These are phyloP conservation scores for Naganishia antarctica DNA, from an alignment of 768 basidiomycete species.

Conservation along the genomic window DNA sequence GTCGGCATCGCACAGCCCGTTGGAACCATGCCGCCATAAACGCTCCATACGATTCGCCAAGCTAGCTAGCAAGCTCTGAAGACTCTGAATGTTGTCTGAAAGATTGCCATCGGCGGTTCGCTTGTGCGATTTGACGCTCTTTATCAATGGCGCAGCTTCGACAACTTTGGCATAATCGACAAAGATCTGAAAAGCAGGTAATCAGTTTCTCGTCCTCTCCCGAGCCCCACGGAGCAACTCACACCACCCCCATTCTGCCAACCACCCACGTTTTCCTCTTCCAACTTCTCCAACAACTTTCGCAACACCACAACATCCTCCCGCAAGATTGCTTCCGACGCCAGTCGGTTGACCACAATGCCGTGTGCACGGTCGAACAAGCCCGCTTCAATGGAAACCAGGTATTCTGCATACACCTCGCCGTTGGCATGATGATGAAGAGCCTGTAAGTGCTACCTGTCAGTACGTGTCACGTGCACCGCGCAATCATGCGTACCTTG, in stretches of 20 bases:
- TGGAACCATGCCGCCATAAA: not conserved
- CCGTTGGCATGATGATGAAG: slow-evolving; percentile 61
- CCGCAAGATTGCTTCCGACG: slow-evolving; percentile 76
- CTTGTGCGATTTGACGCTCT: slow-evolving; percentile 11
- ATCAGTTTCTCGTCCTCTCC: not conserved
- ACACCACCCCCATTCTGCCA: slow-evolving; percentile 87
- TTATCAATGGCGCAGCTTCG: slow-evolving; percentile 31
- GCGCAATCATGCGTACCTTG: slow-evolving; percentile 56
- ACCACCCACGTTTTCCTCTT: slow-evolving; percentile 59
- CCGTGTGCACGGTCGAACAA: slow-evolving; percentile 71
- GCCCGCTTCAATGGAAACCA: slow-evolving; percentile 67
- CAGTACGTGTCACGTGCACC: not conserved
- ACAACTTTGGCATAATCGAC: slow-evolving; percentile 38
- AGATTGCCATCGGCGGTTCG: not conserved
- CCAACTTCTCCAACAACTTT: slow-evolving; percentile 66
- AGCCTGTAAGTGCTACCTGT: slow-evolving; percentile 54
- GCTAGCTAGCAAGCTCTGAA: slow-evolving; percentile 37
- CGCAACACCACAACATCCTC: slow-evolving; percentile 62
- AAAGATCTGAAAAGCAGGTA: slow-evolving; percentile 31
- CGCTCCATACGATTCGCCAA: slow-evolving; percentile 32
- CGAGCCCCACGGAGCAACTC: slow-evolving; percentile 17
- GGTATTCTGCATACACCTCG: slow-evolving; percentile 67
- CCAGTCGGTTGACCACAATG: slow-evolving; percentile 77
- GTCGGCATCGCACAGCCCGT: slow-evolving; percentile 17
- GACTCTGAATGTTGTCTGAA: not conserved